A percentile compares a stretch with the other conserved stretches of the same genome.
Evolutionary conservation across 2,329 filamentous ascomycete species (phyloP).

Genomic region (Neofusicoccum parvum): DNA sequence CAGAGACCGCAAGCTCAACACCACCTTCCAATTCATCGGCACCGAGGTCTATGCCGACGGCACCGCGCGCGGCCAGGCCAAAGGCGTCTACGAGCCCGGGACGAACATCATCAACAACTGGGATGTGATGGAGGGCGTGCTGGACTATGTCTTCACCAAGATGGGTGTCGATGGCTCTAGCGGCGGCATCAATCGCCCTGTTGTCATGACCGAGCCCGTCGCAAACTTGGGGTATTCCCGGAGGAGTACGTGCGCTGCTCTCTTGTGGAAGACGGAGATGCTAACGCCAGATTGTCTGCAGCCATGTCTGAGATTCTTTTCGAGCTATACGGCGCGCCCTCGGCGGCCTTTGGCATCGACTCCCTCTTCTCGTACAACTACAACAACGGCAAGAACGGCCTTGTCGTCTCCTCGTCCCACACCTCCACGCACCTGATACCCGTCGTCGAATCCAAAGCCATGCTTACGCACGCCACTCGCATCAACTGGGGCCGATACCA

Average conservation of each 20-base stretch:
- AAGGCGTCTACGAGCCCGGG: constrained; percentile 87
- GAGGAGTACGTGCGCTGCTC: constrained; percentile 65
- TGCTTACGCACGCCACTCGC: constrained; percentile 81
- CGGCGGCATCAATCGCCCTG: constrained; percentile 77
- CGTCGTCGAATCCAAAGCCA: constrained; percentile 80
- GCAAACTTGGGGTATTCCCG: constrained; percentile 87
- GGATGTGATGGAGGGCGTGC: constrained; percentile 92
- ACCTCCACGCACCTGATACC: constrained; percentile 95
- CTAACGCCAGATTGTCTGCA: constrained; percentile 46
- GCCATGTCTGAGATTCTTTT: constrained; percentile 98
- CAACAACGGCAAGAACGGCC: constrained; percentile 83
- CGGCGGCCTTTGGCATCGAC: constrained; percentile 91
- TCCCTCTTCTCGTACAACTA: constrained; percentile 94
- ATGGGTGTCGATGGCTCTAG: constrained; percentile 78
- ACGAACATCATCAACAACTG: constrained; percentile 94
- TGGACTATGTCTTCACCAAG: constrained; percentile 95
- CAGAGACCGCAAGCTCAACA: constrained; percentile 88
- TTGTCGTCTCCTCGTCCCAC: constrained; percentile 90
- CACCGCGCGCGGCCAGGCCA: constrained; percentile 85
- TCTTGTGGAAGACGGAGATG: not conserved
- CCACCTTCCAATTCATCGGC: constrained; percentile 90
- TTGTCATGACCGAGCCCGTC: constrained; percentile 94
- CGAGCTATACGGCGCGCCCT: constrained; percentile 90
- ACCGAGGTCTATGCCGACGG: constrained; percentile 94
- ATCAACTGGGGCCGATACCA: constrained; percentile 96